Percentiles rank a stretch among this genome's conserved stretches.
phyloP scores from a whole-genome alignment of 1,284 basidiomycete species.

The Limonomyces culmigenus region DNA sequence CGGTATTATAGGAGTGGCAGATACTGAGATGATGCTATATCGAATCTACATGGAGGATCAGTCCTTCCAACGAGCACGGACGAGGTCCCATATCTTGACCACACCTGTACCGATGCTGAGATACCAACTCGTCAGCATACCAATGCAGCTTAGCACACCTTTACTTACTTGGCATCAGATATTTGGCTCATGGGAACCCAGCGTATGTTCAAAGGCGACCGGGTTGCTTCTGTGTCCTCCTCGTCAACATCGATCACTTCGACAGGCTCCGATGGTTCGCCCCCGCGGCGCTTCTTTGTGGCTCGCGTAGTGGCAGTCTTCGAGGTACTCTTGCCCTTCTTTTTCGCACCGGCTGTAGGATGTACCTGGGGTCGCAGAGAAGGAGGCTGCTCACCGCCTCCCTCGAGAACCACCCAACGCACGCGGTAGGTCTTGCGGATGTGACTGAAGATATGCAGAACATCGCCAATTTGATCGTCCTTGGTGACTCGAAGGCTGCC shows the following conservation, averaged over 20 bases:
- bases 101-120: slow-evolving; percentile 20
- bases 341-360: slow-evolving; percentile 1
- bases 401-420: slow-evolving; percentile 50
- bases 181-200: slow-evolving; percentile 45
- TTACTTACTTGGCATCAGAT: slow-evolving; percentile 39
- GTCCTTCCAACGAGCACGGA: slow-evolving; percentile 13
- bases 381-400: slow-evolving; percentile 19
- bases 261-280: too few relatives aligned
- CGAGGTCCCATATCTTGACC: slow-evolving; percentile 19
- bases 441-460: slow-evolving; percentile 81
- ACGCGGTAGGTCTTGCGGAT: slow-evolving; percentile 81
- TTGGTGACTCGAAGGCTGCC: slow-evolving; percentile 22
- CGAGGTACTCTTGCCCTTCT: slow-evolving; percentile 6
- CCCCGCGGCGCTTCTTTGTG: slow-evolving; percentile 6
- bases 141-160: not conserved
- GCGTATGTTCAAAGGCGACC: slow-evolving; percentile 9
- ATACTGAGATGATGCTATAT: too few relatives aligned
- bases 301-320: not conserved
- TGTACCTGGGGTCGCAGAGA: slow-evolving; percentile 8
- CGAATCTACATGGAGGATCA: too few relatives aligned
- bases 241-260: too few relatives aligned
- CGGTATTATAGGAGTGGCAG: too few relatives aligned
- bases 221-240: slow-evolving; percentile 4
- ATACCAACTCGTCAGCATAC: slow-evolving; percentile 4
- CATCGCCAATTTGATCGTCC: slow-evolving; percentile 31